These are phyloP conservation scores for Apiospora arundinis DNA, from an alignment of 2,329 filamentous ascomycete genomes.

Conservation along the genomic window DNA sequence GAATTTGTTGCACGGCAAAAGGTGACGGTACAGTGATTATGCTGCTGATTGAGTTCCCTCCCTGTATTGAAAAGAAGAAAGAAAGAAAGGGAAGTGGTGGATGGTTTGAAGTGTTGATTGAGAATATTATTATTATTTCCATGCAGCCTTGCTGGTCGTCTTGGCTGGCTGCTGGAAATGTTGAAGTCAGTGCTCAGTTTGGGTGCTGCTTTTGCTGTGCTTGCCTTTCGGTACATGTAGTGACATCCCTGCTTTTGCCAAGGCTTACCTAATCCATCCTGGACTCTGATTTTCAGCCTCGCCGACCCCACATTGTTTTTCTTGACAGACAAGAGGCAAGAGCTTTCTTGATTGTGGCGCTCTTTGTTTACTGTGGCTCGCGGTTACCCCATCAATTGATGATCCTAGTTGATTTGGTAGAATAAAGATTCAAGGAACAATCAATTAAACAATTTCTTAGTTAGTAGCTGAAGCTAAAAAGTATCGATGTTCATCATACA, in stretches of 20 bases:
- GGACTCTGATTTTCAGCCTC: not conserved
- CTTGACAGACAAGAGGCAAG: not conserved
- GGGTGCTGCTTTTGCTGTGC: no score
- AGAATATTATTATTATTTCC: not conserved
- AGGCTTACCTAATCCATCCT: not conserved
- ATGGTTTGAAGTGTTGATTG: not conserved
- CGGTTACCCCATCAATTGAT: conserved; percentile 25
- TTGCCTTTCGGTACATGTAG: no score
- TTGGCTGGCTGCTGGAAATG: not conserved
- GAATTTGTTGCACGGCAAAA: not conserved
- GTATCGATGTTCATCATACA: not conserved
- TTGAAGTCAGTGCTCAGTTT: not conserved
- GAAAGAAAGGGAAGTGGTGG: not conserved
- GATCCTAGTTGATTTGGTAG: not conserved
- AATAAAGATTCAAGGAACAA: not conserved
- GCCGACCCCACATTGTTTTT: not conserved
- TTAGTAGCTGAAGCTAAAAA: no score
- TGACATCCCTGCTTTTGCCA: not conserved
- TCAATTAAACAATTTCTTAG: not conserved
- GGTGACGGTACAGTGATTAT: not conserved
- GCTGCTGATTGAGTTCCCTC: not conserved
- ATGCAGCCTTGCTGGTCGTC: not conserved
- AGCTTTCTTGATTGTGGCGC: not conserved
- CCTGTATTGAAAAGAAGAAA: not conserved
- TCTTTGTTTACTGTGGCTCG: conserved; percentile 29